Conservation (phyloP, 768 basidiomycete species). For the Mycena latifolia region DNA sequence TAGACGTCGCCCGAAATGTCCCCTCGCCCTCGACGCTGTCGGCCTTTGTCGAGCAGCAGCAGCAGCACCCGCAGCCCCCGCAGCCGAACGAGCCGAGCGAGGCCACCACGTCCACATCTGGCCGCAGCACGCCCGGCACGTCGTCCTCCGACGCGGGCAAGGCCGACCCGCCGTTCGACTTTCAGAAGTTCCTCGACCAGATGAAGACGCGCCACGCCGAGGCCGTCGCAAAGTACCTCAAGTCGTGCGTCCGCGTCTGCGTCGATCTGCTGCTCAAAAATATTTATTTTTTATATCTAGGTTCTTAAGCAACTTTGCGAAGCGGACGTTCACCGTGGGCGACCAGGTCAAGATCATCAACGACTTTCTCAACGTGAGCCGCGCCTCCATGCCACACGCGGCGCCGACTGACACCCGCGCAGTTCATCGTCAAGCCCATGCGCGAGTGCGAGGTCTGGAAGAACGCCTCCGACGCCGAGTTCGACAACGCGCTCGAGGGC, state of each 20-base stretch:
- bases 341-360: constrained; percentile 97
- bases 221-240: constrained; percentile 93
- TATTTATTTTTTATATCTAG: constrained; percentile 53
- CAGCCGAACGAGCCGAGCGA: constrained; percentile 25
- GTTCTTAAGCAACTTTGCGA: constrained; percentile 93
- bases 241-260: constrained; percentile 73
- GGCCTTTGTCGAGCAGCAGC: constrained; percentile 66
- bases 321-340: constrained; percentile 89
- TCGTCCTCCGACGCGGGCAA: constrained; percentile 40
- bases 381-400: constrained; percentile 1
- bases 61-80: constrained; percentile 16
- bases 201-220: constrained; percentile 92
- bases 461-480: constrained; percentile 81
- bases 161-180: constrained; percentile 81
- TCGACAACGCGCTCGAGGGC: constrained; percentile 97
- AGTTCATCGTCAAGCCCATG: constrained; percentile 96
- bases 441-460: constrained; percentile 86
- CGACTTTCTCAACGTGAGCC: constrained; percentile 87
- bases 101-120: constrained; percentile 22
- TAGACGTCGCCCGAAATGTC: constrained; percentile 71
- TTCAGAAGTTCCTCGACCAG: constrained; percentile 95
- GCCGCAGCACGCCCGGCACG: constrained; percentile 32
- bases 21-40: constrained; percentile 69
- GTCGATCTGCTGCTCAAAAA: constrained; percentile 14
- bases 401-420: constrained; percentile 25